Evolutionary conservation across 1,284 basidiomycete genomes (phyloP).

Genomic region (Ustilago shanxiensis): DNA sequence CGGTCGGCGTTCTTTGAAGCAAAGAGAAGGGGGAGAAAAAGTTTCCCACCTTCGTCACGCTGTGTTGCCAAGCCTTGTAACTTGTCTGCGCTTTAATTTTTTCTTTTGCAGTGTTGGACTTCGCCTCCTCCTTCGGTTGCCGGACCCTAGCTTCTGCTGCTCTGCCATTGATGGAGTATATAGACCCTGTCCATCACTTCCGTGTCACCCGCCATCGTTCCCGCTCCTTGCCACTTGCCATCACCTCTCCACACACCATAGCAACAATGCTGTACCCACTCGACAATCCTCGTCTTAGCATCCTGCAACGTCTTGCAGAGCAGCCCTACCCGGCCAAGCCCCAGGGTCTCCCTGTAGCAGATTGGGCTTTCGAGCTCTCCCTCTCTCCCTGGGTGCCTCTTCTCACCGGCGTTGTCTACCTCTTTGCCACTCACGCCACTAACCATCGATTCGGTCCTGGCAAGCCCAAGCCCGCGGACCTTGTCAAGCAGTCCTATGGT

Average conservation of each 20-base stretch:
- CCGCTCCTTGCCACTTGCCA: neutral
- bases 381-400: conserved; percentile 48
- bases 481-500: conserved; percentile 51
- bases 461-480: conserved; percentile 52
- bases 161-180: too few species aligned
- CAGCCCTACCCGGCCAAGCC: conserved; percentile 58
- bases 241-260: neutral
- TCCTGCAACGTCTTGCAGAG: conserved; percentile 30
- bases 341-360: conserved; percentile 42
- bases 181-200: neutral
- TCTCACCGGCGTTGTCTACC: conserved; percentile 44
- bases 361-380: conserved; percentile 51
- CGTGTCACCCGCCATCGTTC: too few species aligned
- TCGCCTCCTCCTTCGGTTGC: neutral
- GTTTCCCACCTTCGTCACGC: neutral
- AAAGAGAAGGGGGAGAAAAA: neutral
- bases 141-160: too few species aligned
- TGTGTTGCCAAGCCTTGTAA: conserved; percentile 2
- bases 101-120: neutral
- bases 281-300: conserved; percentile 47
- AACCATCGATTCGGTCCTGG: conserved; percentile 48
- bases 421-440: conserved; percentile 49
- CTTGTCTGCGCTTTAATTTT: neutral
- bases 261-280: conserved; percentile 41
- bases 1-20: neutral